Evolutionary conservation across 225 moss, liverwort and hornwort species (phyloP).

Genomic region (Sphagnum contortum): DNA sequence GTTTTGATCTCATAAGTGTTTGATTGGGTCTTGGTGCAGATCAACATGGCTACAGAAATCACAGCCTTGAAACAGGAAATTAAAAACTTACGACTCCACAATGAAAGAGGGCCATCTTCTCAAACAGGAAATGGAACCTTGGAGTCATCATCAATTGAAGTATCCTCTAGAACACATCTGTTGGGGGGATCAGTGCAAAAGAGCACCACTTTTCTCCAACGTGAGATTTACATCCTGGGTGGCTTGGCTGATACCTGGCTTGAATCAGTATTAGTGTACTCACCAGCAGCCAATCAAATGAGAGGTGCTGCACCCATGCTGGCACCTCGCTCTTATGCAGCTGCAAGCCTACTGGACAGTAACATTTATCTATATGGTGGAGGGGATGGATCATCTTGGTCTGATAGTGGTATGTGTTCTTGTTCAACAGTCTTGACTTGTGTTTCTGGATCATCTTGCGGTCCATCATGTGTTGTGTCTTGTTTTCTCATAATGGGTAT

Average conservation of each 20-base stretch:
- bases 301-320: constrained; percentile 54
- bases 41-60: constrained; percentile 46
- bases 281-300: constrained; percentile 41
- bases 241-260: constrained; percentile 76
- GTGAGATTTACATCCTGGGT: constrained; percentile 67
- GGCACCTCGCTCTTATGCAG: constrained; percentile 78
- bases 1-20: not conserved
- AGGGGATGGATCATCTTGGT: constrained; percentile 83
- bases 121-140: constrained; percentile 32
- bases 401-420: constrained; percentile 53
- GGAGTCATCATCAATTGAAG: constrained; percentile 10
- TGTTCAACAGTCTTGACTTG: not conserved
- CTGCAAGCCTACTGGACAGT: constrained; percentile 64
- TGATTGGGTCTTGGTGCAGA: constrained; percentile 18
- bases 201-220: constrained; percentile 18
- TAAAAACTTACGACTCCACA: constrained; percentile 30
- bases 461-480: not conserved
- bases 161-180: constrained; percentile 8
- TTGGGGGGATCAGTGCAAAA: not conserved
- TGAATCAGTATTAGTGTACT: constrained; percentile 71
- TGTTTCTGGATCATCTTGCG: not conserved
- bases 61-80: constrained; percentile 49
- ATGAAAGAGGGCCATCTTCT: constrained; percentile 17
- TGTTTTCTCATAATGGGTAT: too few species aligned
- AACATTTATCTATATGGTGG: constrained; percentile 82